Base-by-base conservation (phyloP, 1,284 basidiomycete genomes). In the Apiotrichum mycotoxinovorans region DNA sequence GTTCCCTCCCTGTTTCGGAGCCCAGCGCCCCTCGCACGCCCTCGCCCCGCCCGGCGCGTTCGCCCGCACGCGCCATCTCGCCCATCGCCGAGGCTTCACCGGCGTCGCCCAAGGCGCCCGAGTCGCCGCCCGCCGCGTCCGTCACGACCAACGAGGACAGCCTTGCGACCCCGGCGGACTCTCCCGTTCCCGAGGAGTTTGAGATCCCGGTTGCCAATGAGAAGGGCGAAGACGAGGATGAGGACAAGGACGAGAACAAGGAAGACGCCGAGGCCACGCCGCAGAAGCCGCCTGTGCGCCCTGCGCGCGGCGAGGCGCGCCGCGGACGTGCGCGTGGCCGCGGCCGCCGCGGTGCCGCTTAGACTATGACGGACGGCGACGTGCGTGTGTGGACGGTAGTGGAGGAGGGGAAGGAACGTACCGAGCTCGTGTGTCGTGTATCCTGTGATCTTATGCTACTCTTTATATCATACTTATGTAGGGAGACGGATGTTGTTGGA, bases 61-160 rank as follows among this genome's bases (percentile, higher is more conserved):
- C 30, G 30, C 30, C 30, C 5, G 30, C 30, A 30, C 30, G 7
- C 30, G 12, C 30, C 30, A 12, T 30, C 33, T n/a, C 48, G 15
- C 23, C 48, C 33, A 7, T 15, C 23, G 17, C 37, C 48, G 18
- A 17, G 22, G 5, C 35, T 2, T 1, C 10, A 11, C 22, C n/a
- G n/a, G 5, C 22, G 17, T 49, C 47, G 23, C 33, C 33, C 18
- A 4, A 10, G 23, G 30, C 27, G 20, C 22, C 5, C 37, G 22
- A 23, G 15, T 35, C 45, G 44, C 42, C 45, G 22, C 37, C 27
- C 25, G 20, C 37, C 4, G n/a, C 52, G 38, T 41, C 23, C 37
- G 8, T 33, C 15, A 54, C 35, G 23, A 54, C 38, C 38, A 22
- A 46, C 44, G 35, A 27, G 18, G 51, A 52, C 42, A 43, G 45